These are phyloP conservation scores for Fraxinus excelsior DNA, from an alignment of 257 asterid genomes.

Conservation along the genomic window DNA sequence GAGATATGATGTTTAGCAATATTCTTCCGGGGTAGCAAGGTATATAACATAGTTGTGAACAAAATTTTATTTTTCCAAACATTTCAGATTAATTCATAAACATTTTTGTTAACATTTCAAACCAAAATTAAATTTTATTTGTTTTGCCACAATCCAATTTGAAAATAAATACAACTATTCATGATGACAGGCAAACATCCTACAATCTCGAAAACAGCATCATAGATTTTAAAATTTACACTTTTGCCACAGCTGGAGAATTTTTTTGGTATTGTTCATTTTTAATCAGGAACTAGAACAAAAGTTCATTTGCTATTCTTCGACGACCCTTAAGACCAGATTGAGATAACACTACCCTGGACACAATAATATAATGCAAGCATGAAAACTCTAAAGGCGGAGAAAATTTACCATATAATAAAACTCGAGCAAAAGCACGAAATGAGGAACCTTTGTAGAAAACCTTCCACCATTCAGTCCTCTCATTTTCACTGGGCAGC, in stretches of 20 bases:
- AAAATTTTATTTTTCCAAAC: no score
- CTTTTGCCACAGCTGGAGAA: neutral
- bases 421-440: slow-evolving; percentile 60
- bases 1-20: no score
- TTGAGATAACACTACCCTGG: neutral
- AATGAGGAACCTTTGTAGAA: slow-evolving; percentile 77
- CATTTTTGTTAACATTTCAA: neutral
- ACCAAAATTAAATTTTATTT: neutral
- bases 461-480: slow-evolving; percentile 54
- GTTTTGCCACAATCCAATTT: neutral
- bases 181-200: neutral
- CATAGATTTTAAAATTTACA: neutral
- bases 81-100: neutral
- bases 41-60: neutral
- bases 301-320: neutral
- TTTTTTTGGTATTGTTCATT: neutral
- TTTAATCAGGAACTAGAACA: neutral
- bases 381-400: neutral
- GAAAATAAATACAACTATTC: neutral
- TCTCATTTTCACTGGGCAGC: slow-evolving; percentile 51
- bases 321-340: neutral
- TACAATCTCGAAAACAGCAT: neutral
- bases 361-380: neutral
- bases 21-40: no score
- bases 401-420: slow-evolving; percentile 58